Base-by-base conservation (phyloP, 2,329 filamentous ascomycete genomes). In the Penicillium sp. region DNA sequence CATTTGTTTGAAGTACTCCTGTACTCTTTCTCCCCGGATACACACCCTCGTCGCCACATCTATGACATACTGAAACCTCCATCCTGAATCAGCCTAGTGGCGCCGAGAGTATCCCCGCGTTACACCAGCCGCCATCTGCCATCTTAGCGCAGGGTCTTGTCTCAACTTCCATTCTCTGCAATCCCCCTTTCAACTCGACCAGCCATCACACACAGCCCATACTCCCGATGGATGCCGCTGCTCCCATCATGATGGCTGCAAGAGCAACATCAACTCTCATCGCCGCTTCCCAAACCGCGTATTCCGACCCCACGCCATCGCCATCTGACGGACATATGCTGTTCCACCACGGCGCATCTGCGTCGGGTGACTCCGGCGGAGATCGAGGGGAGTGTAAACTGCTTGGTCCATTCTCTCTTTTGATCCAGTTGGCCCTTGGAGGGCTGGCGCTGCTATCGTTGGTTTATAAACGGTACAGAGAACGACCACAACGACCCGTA, bases 391-490 rank as follows among this genome's bases (percentile, higher is more conserved):
- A 96, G 76, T 99, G 94, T 73, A 83, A 88, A 61, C 82, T 99
- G 9, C 82, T 99, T 2, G 94, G 94, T 1, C 85, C 92, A 3
- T 99, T 97, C 71, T 93, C 94, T 11, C 83, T 99, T 51, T 69
- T 99, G 29, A 89, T 99, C 5, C 94, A 99, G 78, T 88, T 85
- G 39, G 90, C 91, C 1, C 84, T 99, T 16, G 94, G 94, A 16
- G 85, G 82, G 16, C 79, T 97, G 52, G 94, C 94, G 8, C 77
- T 97, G 48, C 79, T 93, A 51, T 90, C 92, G 1, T 83, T 99
- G 45, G 93, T 97, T 7, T 96, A 86, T 79, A 99, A 99, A 79
- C 84, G 94, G 64, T 96, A 89, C 86, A 85, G 90, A 61, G 94
- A 99, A 76, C 83, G 90, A 53, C 93, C 94, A 1, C 93, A 97